Evolutionary conservation across 2,329 filamentous ascomycete species (phyloP).

Genomic region (Neodidymelliopsis sp.): DNA sequence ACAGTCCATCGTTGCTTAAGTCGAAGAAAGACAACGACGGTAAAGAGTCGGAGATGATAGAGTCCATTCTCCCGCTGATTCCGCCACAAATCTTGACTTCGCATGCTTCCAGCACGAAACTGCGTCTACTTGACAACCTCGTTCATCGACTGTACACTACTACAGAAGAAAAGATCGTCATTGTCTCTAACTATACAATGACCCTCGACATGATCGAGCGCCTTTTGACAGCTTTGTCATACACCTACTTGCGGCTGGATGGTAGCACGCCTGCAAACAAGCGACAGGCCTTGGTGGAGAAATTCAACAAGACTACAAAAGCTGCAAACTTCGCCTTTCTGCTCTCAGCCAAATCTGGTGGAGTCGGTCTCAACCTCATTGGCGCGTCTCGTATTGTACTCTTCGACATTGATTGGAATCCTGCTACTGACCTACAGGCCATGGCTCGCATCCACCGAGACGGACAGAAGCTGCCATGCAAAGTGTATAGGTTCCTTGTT

Average conservation of each 20-base stretch:
- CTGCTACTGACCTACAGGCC: conserved; percentile 74
- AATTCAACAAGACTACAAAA: conserved; percentile 69
- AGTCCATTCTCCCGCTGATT: conserved; percentile 58
- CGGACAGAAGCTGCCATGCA: conserved; percentile 71
- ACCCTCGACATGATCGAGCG: conserved; percentile 72
- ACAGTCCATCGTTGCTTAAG: conserved; percentile 70
- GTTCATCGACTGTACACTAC: conserved; percentile 66
- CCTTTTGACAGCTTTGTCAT: conserved; percentile 66
- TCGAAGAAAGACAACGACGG: conserved; percentile 59
- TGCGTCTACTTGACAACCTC: conserved; percentile 71
- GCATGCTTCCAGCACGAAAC: conserved; percentile 68
- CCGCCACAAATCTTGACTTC: conserved; percentile 64
- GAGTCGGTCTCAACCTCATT: conserved; percentile 73
- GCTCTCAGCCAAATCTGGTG: conserved; percentile 75
- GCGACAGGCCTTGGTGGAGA: conserved; percentile 72
- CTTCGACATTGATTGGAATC: conserved; percentile 80
- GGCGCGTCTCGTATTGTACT: conserved; percentile 74
- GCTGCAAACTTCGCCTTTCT: conserved; percentile 71
- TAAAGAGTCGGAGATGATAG: conserved; percentile 55
- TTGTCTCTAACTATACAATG: conserved; percentile 79
- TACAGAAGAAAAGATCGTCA: conserved; percentile 73
- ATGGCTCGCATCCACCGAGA: conserved; percentile 79
- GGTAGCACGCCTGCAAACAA: conserved; percentile 70
- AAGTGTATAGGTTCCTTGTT: conserved; percentile 73
- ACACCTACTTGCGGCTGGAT: conserved; percentile 72